Conservation (phyloP, 805 yeast genomes). For the Metschnikowia santaceciliae region DNA sequence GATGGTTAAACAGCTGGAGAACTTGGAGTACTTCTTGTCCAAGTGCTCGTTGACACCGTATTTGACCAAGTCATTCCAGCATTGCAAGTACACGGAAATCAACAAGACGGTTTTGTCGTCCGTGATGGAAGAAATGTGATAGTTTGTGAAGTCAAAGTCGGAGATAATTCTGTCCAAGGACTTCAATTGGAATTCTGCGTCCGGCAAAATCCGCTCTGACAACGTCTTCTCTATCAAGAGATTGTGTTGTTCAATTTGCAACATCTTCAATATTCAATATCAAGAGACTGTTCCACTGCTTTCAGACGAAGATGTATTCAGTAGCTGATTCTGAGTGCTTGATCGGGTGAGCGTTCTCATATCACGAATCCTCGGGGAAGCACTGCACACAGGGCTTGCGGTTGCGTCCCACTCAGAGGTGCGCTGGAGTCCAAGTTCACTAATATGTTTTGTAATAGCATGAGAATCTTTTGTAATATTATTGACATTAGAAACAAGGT, state of each 20-base stretch:
- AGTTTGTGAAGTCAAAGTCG: slow-evolving; percentile 94
- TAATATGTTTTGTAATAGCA: neutral
- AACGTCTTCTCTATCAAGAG: slow-evolving; percentile 77
- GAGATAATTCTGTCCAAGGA: slow-evolving; percentile 81
- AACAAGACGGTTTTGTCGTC: slow-evolving; percentile 62
- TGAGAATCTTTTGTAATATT: no score
- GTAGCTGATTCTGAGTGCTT: neutral
- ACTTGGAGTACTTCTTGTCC: slow-evolving; percentile 44
- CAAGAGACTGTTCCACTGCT: neutral
- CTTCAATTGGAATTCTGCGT: slow-evolving; percentile 24
- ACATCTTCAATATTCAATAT: slow-evolving; percentile 42
- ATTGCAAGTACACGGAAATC: slow-evolving; percentile 68
- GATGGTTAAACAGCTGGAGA: slow-evolving; percentile 31
- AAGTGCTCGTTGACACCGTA: slow-evolving; percentile 62
- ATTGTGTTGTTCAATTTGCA: slow-evolving; percentile 82
- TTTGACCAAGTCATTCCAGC: slow-evolving; percentile 67
- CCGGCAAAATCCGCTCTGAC: slow-evolving; percentile 59
- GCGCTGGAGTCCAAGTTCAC: neutral
- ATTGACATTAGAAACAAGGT: neutral
- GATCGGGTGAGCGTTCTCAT: slow-evolving; percentile 3
- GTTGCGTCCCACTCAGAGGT: slow-evolving; percentile 1
- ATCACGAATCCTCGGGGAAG: neutral
- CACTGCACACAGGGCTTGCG: slow-evolving; percentile 2
- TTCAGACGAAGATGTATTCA: neutral
- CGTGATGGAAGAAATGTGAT: slow-evolving; percentile 81